Conservation (phyloP, 768 basidiomycete genomes). For the Termitomyces sp. region DNA sequence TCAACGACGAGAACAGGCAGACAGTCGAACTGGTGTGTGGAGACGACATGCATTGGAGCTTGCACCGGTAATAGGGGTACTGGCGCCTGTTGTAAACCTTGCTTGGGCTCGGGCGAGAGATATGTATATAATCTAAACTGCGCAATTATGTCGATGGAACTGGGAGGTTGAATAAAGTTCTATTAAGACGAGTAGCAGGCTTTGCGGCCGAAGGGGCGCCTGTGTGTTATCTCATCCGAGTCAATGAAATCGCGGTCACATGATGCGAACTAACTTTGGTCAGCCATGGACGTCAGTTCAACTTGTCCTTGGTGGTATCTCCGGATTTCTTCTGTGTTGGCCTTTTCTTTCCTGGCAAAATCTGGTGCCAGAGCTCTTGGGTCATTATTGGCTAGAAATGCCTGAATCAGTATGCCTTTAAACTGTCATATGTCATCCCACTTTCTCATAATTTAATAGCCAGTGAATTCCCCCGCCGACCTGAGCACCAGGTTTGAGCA, state of each 20-base stretch:
- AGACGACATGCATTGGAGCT: too few species aligned
- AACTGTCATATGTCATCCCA: neutral
- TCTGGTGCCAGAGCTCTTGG: neutral
- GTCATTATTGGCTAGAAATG: neutral
- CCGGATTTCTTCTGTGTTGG: neutral
- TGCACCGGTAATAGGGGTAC: too few species aligned
- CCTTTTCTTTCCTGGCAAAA: neutral
- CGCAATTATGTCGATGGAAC: too few species aligned
- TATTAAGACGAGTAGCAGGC: too few species aligned
- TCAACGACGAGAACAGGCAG: too few species aligned
- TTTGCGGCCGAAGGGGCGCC: too few species aligned
- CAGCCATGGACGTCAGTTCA: neutral
- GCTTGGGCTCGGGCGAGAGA: too few species aligned
- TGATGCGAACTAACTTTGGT: neutral
- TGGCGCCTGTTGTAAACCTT: too few species aligned
- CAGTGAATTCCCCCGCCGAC: slow-evolving; percentile 4
- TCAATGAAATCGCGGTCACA: slow-evolving; percentile 11
- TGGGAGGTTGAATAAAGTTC: too few species aligned
- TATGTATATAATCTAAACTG: too few species aligned
- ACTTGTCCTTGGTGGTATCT: neutral
- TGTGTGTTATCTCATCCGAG: too few species aligned
- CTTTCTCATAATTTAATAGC: neutral
- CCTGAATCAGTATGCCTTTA: slow-evolving; percentile 1
- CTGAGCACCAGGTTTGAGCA: slow-evolving; percentile 8
- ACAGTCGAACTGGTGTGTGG: too few species aligned